Percentiles rank a stretch among this genome's conserved stretches.
These are phyloP conservation scores for Fragilaria radians DNA, from an alignment of 108 stramenopile species.

Conservation along the genomic window DNA sequence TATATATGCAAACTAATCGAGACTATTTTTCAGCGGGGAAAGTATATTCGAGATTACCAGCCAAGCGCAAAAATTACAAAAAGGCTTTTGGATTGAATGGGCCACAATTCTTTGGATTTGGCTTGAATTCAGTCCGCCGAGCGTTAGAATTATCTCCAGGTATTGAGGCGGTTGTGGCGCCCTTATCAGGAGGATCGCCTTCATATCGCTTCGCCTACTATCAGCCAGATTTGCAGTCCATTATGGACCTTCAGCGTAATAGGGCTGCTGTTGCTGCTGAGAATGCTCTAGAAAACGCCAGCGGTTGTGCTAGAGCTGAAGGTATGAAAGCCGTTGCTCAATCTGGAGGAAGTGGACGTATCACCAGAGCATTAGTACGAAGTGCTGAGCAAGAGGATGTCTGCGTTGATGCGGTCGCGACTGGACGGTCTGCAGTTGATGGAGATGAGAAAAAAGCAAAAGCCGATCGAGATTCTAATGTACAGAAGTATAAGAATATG, in stretches of 20 bases:
- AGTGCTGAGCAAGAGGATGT: constrained; percentile 37
- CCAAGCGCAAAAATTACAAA: constrained; percentile 25
- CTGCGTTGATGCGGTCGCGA: background rate
- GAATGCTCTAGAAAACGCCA: constrained; percentile 51
- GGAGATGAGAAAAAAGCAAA: constrained; percentile 14
- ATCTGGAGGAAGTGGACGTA: constrained; percentile 52
- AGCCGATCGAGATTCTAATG: constrained; percentile 32
- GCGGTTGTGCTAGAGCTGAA: constrained; percentile 66
- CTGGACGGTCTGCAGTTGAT: constrained; percentile 2
- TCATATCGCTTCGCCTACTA: constrained; percentile 47
- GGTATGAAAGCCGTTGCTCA: constrained; percentile 42
- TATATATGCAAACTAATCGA: constrained; percentile 29
- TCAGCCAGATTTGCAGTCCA: constrained; percentile 35
- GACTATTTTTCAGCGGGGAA: constrained; percentile 48
- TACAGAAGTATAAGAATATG: constrained; percentile 49
- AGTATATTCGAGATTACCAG: constrained; percentile 41
- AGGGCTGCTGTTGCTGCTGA: constrained; percentile 57
- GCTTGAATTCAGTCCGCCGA: constrained; percentile 38
- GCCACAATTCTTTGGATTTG: constrained; percentile 72
- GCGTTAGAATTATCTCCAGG: constrained; percentile 34
- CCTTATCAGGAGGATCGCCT: constrained; percentile 26
- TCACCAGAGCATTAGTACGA: constrained; percentile 60
- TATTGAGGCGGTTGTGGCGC: constrained; percentile 45
- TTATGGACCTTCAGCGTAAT: constrained; percentile 50
- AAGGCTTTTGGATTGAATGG: constrained; percentile 52